A percentile compares a stretch with the other conserved stretches of the same genome.
These are phyloP conservation scores for Halophytophthora batemanensis DNA, from an alignment of 352 stramenopile species.

Conservation along the genomic window DNA sequence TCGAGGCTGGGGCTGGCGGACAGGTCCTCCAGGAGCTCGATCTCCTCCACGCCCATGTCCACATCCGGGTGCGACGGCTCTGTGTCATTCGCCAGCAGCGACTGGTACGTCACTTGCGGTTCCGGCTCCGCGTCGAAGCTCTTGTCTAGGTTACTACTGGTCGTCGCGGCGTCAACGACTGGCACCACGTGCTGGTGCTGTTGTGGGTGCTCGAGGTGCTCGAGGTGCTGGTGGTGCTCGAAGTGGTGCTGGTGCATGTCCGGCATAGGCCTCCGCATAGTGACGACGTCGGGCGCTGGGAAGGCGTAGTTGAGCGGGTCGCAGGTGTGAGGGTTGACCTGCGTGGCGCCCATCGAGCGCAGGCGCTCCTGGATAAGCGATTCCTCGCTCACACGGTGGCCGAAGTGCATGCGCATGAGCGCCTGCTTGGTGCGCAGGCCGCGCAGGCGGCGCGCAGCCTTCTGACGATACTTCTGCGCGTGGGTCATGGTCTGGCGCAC, in stretches of 20 bases:
- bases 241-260: too few species aligned
- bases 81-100: background rate
- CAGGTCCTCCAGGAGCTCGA: constrained; percentile 28
- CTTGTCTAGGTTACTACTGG: background rate
- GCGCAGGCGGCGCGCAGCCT: constrained; percentile 50
- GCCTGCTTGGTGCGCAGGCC: constrained; percentile 67
- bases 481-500: constrained; percentile 78
- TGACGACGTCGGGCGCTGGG: background rate
- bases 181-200: too few species aligned
- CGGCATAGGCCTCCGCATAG: too few species aligned
- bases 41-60: constrained; percentile 7
- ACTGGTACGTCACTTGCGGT: background rate
- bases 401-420: constrained; percentile 69
- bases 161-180: too few species aligned
- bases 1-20: constrained; percentile 42
- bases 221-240: too few species aligned
- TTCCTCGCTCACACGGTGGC: constrained; percentile 62
- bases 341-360: constrained; percentile 25
- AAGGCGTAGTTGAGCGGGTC: constrained; percentile 9
- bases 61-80: constrained; percentile 12
- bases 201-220: too few species aligned
- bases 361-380: constrained; percentile 60
- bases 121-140: constrained; percentile 2
- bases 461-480: constrained; percentile 72
- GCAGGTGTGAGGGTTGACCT: constrained; percentile 4